These are phyloP conservation scores for Colletotrichum tanaceti DNA, from an alignment of 2,329 filamentous ascomycete genomes.

Conservation along the genomic window DNA sequence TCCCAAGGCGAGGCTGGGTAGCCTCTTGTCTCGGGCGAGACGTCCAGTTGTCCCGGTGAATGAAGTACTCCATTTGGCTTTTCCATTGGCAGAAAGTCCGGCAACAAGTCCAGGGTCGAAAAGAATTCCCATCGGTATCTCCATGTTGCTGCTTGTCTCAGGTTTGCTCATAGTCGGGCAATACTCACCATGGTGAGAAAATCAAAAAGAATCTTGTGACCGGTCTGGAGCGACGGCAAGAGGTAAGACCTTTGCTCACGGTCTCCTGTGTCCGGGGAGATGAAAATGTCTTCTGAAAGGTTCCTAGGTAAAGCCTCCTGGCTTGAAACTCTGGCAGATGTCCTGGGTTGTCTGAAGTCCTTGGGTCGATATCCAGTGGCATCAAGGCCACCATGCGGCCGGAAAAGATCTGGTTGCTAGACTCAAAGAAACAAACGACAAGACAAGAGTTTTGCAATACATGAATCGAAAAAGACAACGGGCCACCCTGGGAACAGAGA, in stretches of 20 bases:
- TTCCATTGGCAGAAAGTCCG: conserved; percentile 15
- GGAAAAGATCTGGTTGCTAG: conserved; percentile 35
- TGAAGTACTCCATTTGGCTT: conserved; percentile 8
- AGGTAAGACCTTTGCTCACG: conserved; percentile 19
- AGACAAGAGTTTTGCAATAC: conserved; percentile 48
- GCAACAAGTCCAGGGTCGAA: conserved; percentile 29
- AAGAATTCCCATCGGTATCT: conserved; percentile 43
- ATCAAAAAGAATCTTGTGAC: conserved; percentile 44
- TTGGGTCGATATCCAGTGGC: conserved; percentile 36
- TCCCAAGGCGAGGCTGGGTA: conserved; percentile 31
- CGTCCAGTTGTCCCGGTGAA: conserved; percentile 14
- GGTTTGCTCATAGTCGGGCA: conserved; percentile 45
- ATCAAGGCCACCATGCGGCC: conserved; percentile 26
- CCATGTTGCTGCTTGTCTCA: conserved; percentile 39
- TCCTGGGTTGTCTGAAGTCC: conserved; percentile 14
- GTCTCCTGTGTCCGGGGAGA: conserved; percentile 28
- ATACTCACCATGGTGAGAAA: conserved; percentile 51
- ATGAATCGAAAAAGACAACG: conserved; percentile 50
- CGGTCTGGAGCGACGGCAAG: conserved; percentile 48
- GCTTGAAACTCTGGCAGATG: conserved; percentile 6
- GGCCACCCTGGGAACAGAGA: conserved; percentile 57
- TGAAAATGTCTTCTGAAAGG: conserved; percentile 8
- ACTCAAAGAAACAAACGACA: conserved; percentile 44
- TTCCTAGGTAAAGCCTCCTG: conserved; percentile 30
- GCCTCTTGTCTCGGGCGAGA: conserved; percentile 32